Evolutionary conservation across 2,329 filamentous ascomycete genomes (phyloP).

Genomic region (Trichoderma sp.): DNA sequence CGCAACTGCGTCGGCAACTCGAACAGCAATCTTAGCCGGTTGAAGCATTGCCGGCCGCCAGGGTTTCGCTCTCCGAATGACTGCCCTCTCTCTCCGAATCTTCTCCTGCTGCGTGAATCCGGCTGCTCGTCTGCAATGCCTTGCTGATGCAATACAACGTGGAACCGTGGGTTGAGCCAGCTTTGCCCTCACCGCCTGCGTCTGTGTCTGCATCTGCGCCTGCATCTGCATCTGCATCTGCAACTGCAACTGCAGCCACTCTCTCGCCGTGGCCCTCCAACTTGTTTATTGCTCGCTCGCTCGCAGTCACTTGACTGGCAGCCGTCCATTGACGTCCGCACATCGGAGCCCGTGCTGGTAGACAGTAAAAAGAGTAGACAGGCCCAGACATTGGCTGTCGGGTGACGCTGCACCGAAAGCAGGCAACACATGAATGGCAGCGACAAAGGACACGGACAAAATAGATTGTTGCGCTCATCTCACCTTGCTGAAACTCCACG

Average conservation of each 20-base stretch:
- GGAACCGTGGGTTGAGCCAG: background rate
- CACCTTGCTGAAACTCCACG: slow-evolving; percentile 43
- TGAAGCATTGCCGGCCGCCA: background rate
- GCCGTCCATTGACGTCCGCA: background rate
- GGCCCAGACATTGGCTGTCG: background rate
- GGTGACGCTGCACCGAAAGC: background rate
- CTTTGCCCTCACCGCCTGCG: slow-evolving; percentile 13
- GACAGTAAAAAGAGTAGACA: background rate
- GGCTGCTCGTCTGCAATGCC: background rate
- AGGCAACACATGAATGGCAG: background rate
- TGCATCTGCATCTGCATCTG: background rate
- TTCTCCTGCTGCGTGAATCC: background rate
- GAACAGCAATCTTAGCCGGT: background rate
- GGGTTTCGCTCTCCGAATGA: background rate
- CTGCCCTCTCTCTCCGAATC: background rate
- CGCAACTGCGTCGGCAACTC: background rate
- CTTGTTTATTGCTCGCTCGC: background rate
- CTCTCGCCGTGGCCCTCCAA: background rate
- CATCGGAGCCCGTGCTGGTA: background rate
- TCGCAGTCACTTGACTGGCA: slow-evolving; percentile 13
- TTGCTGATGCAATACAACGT: background rate
- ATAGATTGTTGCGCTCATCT: slow-evolving; percentile 1
- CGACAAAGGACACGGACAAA: background rate
- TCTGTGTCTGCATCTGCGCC: background rate
- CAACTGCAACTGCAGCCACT: slow-evolving; percentile 3